These are phyloP conservation scores for Casuarina glauca DNA, from an alignment of 306 rosid species.

Conservation along the genomic window DNA sequence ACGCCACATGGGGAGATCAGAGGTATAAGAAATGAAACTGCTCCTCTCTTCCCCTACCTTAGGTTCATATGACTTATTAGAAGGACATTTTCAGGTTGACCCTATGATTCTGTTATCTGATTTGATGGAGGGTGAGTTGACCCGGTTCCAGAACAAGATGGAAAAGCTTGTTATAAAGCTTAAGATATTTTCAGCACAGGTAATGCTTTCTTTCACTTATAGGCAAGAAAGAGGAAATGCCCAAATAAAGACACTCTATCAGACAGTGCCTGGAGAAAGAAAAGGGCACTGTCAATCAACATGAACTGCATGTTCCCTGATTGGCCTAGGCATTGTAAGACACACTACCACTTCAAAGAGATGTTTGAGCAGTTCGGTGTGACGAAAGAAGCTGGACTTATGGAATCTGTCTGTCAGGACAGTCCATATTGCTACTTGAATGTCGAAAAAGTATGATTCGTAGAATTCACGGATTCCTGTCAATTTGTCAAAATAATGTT, in stretches of 20 bases:
- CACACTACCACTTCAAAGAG: conserved; percentile 75
- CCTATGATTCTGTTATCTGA: conserved; percentile 88
- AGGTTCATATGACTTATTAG: conserved; percentile 17
- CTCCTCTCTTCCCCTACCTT: not conserved
- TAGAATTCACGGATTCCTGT: conserved; percentile 91
- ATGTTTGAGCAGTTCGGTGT: conserved; percentile 93
- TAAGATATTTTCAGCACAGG: conserved; percentile 99
- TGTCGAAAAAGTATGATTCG: conserved; percentile 68
- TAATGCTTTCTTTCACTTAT: conserved; percentile 18
- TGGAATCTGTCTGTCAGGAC: conserved; percentile 95
- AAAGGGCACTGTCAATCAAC: not conserved
- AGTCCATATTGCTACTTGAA: conserved; percentile 89
- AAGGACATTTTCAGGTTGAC: conserved; percentile 57
- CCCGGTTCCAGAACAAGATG: conserved; percentile 73
- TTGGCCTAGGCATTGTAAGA: conserved; percentile 2
- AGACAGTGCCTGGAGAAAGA: conserved; percentile 61
- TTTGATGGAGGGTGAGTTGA: conserved; percentile 61
- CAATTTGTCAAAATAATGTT: conserved; percentile 16
- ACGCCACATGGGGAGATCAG: conserved; percentile 21
- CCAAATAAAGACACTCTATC: conserved; percentile 36
- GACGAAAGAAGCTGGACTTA: conserved; percentile 96
- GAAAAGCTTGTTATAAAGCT: conserved; percentile 90
- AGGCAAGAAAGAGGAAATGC: too few species aligned
- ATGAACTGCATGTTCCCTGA: not conserved
- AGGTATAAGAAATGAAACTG: conserved; percentile 45